Evolutionary conservation across 495 filamentous ascomycete genomes (phyloP), one percentile per base, ranked within the genome.

Genomic region (Annulohypoxylon stygium): DNA sequence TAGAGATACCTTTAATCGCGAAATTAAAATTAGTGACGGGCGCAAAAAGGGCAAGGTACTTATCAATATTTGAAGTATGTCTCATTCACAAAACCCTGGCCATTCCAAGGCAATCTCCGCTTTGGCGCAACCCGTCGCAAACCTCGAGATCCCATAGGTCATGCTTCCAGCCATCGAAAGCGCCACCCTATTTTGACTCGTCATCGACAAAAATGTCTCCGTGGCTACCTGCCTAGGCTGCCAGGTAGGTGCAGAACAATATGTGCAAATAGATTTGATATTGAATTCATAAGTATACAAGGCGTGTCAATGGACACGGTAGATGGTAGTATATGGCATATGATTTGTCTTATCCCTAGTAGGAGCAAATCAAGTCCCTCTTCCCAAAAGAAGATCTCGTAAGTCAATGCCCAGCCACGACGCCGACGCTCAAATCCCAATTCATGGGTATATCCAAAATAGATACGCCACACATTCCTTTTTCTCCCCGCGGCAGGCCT

Each of bases 261-360:
- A 10, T 18, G 14, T 60, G 16, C 18, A 25, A 54, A 54, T 50
- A 20, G 4, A 26, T 54, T 54, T 30, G 23, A 54, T 30, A 43
- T 41, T 60, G 57, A 57, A 61, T 54, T 37, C 26, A n/a, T 67
- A 71, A 8, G 58, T 59, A 33, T 55, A 67, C 63, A 66, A 14
- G 16, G 20, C n/a, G 4, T 51, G 43, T 26, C 16, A 48, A 53
- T 1, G 33, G 41, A 58, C 43, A 47, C 16, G 16, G 18, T 18
- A 63, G 4, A 60, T 26, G 37, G 63, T 47, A 53, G n/a, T 12
- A 25, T n/a, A 20, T 18, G 10, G n/a, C 41, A 60, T 43, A 37
- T 53, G 34, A 64, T 58, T 59, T 39, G 70, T 64, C 64, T 72
- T 67, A 67, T 33, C 59, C 70, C 63, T 72, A 64, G 64, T n/a